Conservation (phyloP, 2,329 filamentous ascomycete genomes). For the Gremmenia infestans region DNA sequence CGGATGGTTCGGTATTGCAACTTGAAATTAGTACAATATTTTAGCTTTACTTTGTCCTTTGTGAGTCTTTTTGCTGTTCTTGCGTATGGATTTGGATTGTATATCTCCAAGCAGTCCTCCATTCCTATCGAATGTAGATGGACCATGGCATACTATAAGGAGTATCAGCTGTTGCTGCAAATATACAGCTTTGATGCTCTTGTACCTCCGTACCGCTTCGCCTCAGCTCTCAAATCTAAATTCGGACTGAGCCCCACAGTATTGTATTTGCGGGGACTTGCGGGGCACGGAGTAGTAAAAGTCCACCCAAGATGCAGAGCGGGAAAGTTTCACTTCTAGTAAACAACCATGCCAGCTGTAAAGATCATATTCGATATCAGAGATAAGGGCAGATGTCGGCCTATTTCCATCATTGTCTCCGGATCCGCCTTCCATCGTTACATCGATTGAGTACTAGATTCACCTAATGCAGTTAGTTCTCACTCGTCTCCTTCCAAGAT, state of each 20-base stretch:
- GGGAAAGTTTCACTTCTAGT: conserved; percentile 1
- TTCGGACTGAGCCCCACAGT: conserved; percentile 3
- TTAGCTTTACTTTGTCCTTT: too few species aligned
- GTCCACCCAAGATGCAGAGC: not conserved
- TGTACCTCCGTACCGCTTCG: not conserved
- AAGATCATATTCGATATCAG: conserved; percentile 10
- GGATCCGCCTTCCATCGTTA: not conserved
- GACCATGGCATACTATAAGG: too few species aligned
- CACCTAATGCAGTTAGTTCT: conserved; percentile 8
- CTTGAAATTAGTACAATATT: too few species aligned
- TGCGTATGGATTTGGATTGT: too few species aligned
- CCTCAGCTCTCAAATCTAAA: not conserved
- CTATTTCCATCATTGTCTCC: conserved; percentile 12
- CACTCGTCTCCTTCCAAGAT: not conserved
- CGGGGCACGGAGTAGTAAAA: conserved; percentile 8
- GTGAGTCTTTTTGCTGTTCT: too few species aligned
- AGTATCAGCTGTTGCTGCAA: too few species aligned
- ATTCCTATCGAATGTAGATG: too few species aligned
- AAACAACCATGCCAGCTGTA: conserved; percentile 1
- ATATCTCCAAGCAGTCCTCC: too few species aligned
- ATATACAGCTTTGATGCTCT: too few species aligned
- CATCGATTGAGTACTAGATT: not conserved
- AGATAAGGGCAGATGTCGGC: conserved; percentile 9
- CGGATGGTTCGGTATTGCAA: not conserved
- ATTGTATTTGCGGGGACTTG: not conserved